A percentile compares a stretch with the other conserved stretches of the same genome.
Conservation (phyloP, 257 asterid species). For the Capsicum pubescens region DNA sequence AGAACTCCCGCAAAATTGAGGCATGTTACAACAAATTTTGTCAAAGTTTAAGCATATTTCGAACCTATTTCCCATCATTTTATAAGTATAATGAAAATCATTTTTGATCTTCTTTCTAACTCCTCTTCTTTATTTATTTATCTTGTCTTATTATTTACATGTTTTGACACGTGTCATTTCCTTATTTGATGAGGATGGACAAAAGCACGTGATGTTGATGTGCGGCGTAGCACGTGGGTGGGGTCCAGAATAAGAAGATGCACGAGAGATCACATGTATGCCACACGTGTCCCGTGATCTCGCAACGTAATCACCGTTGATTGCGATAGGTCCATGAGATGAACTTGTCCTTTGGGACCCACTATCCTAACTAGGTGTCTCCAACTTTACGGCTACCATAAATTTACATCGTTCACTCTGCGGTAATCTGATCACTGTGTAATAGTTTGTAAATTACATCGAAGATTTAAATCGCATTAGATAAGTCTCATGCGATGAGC, state of each 20-base stretch:
- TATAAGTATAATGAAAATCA: background rate
- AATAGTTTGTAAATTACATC: too few species aligned
- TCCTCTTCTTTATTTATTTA: background rate
- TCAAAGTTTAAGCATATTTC: too few species aligned
- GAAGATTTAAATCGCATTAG: too few species aligned
- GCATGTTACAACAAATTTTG: too few species aligned
- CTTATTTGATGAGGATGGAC: background rate
- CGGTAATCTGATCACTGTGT: too few species aligned
- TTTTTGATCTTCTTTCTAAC: background rate
- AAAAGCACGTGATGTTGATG: constrained; percentile 17
- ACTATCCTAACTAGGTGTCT: background rate
- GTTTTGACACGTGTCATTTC: background rate
- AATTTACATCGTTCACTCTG: too few species aligned
- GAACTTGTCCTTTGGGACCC: constrained; percentile 17
- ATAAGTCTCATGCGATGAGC: too few species aligned
- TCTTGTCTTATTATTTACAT: background rate
- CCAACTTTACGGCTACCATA: background rate
- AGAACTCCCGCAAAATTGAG: too few species aligned
- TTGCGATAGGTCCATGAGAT: constrained; percentile 18
- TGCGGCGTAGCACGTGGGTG: constrained; percentile 44
- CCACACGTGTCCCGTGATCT: constrained; percentile 50
- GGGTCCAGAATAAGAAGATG: constrained; percentile 38
- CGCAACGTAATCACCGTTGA: constrained; percentile 36
- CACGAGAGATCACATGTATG: constrained; percentile 51
- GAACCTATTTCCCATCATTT: too few species aligned